Evolutionary conservation across 2,329 filamentous ascomycete genomes (phyloP), one percentile per base, ranked within the genome.

Genomic region (Akanthomyces muscarius): DNA sequence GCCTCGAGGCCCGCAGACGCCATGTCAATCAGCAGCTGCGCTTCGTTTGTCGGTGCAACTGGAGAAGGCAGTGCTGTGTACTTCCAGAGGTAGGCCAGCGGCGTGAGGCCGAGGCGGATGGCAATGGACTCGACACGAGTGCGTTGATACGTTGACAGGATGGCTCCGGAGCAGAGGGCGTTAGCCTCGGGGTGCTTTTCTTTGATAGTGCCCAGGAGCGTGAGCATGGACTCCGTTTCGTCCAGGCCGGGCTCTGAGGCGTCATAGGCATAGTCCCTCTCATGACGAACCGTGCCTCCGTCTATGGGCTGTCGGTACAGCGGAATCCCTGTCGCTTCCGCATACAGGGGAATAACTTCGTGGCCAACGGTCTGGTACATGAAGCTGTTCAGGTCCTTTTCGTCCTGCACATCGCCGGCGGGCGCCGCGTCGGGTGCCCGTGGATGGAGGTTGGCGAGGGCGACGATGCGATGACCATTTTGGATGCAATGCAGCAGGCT

Each of bases 341-440:
- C 87, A 73, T 97, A 98, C 18, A 97, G 83, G 2, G 93, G 92
- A 63, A 98, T 89, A 21, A 97, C 80, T 63, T 86, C 83, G 76
- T 98, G 92, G 14, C 95, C 95, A 65, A 97, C 91, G 3, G 95
- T 99, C 80, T 99, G 95, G 80, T 98, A 99, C 95, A 99, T 99
- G 86, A 95, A 98, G 78, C 93, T 97, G 76, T 99, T 92, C 69
- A 96, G 83, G 74, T 98, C 78, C 54, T 71, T 73, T 53, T 80
- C 73, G 21, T 65, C 61, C 42, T 63, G 10, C 62, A 25, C 14
- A 10, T 23, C 44, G 33, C 45, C 63, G 28, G 36, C 36, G 18
- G 44, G 25, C n/a, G 67, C 63, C 18, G 67, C 63, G 57, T 60
- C 66, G 58, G 66, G 68, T 5, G 11, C 14, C 10, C 42, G 44